Evolutionary conservation across 2,329 filamentous ascomycete genomes (phyloP).

Genomic region (Xylariaceae sp.): DNA sequence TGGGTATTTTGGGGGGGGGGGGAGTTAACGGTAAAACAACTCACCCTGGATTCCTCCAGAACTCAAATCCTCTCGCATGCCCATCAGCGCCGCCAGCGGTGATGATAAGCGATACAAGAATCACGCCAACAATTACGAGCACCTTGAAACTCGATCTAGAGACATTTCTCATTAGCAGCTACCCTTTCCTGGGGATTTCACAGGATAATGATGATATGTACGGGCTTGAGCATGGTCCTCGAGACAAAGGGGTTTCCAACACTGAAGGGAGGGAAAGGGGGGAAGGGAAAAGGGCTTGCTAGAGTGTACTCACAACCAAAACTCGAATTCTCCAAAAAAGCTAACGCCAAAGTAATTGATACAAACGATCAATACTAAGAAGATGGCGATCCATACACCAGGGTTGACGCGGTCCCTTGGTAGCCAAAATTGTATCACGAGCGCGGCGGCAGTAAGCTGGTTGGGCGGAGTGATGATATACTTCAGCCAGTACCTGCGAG

Average conservation of each 20-base stretch:
- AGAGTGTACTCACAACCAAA: constrained; percentile 42
- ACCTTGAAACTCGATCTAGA: constrained; percentile 57
- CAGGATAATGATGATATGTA: neutral
- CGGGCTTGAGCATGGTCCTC: neutral
- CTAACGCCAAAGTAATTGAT: constrained; percentile 67
- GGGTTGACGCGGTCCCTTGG: constrained; percentile 61
- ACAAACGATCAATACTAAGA: constrained; percentile 55
- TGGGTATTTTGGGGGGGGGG: no score
- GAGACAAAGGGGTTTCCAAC: neutral
- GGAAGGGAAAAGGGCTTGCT: neutral
- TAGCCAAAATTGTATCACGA: constrained; percentile 77
- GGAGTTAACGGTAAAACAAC: constrained; percentile 13
- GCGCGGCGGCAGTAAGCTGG: constrained; percentile 71
- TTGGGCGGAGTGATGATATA: constrained; percentile 85
- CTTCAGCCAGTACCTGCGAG: constrained; percentile 57
- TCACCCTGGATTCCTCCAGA: constrained; percentile 57
- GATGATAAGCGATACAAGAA: constrained; percentile 58
- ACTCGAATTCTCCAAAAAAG: constrained; percentile 61
- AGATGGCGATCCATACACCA: constrained; percentile 71
- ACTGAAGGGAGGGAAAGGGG: neutral
- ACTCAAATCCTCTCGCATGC: constrained; percentile 59
- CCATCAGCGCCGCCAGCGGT: constrained; percentile 59
- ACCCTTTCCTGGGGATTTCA: neutral
- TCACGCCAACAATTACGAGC: constrained; percentile 58
- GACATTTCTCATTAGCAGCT: constrained; percentile 2